Evolutionary conservation across 192 early-diverging fungal genomes (phyloP), one percentile per base, ranked within the genome.

Genomic region (Rhizophagus clarus): DNA sequence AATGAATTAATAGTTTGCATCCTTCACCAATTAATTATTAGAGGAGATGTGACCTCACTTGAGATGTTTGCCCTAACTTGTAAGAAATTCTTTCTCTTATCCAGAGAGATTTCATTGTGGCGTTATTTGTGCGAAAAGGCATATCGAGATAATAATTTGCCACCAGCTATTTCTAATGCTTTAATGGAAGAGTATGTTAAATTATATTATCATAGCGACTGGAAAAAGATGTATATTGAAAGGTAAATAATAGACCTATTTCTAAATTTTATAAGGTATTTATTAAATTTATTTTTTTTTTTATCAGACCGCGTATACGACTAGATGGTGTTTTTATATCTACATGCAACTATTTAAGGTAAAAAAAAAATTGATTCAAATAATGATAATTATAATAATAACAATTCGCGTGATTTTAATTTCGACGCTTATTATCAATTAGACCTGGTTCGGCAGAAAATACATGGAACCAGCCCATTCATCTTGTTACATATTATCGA

Each of bases 271-370:
- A 40, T 42, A 37, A 37, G 2, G 0, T n/a, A 15, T 69, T 37
- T 20, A 17, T 69, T 69, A 22, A 69, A 0, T 69, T 42, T 22
- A 37, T 40, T 69, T 12, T 69, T 22, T 20, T 69, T 69, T 12
- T 69, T 22, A 20, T 63, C 28, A 70, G 84, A 61, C 84, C 87
- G 10, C 62, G 87, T 6, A 77, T 88, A 68, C 70, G 83, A 42
- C 81, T 76, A 61, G 83, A 88, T 82, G 85, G 85, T 31, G 79
- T 88, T 49, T 88, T 84, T 42, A 88, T 88, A 28, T 81, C 85
- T 3, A 83, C 61, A 9, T 84, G 87, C 34, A 74, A 83, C 71
- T 85, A 87, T 82, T 49, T 83, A 12, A 64, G 84, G 80, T 84
- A 81, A 61, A 34, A 7, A 20, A 49, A 1, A 5, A 14, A 24